These are phyloP conservation scores for Megacollybia marginata DNA, from an alignment of 768 basidiomycete genomes.

Conservation along the genomic window DNA sequence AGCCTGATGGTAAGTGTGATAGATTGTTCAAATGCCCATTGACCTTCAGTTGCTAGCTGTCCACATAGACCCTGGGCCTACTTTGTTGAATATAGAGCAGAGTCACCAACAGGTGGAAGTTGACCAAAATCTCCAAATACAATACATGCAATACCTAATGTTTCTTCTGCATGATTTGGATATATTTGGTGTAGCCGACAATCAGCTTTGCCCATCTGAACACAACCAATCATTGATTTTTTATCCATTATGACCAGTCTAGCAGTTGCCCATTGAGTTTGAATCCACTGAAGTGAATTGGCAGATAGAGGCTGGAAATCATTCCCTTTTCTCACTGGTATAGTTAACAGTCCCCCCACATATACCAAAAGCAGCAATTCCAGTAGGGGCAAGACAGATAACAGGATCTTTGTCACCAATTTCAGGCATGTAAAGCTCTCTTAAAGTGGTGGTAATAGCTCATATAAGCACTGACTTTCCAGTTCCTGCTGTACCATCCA, in stretches of 20 bases:
- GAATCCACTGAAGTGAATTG: slow-evolving; percentile 4
- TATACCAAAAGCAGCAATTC: slow-evolving; percentile 19
- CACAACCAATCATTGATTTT: slow-evolving; percentile 19
- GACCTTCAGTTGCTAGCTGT: not conserved
- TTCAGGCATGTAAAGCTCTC: slow-evolving; percentile 7
- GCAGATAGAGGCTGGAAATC: slow-evolving; percentile 4
- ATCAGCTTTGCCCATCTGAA: slow-evolving; percentile 12
- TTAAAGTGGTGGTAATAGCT: slow-evolving; percentile 13
- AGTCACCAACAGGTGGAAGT: slow-evolving; percentile 19
- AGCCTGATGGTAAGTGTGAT: not conserved
- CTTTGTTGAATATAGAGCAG: slow-evolving; percentile 10
- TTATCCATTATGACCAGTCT: slow-evolving; percentile 17
- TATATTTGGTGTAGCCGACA: slow-evolving; percentile 8
- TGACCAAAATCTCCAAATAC: slow-evolving; percentile 22
- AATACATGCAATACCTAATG: slow-evolving; percentile 13
- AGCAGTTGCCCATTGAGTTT: slow-evolving; percentile 11
- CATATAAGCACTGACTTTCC: slow-evolving; percentile 20
- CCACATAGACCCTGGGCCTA: not conserved
- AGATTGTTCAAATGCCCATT: not conserved
- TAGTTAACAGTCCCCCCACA: slow-evolving; percentile 15
- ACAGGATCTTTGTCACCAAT: slow-evolving; percentile 11
- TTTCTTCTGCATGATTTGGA: slow-evolving; percentile 2
- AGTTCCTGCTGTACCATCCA: slow-evolving; percentile 22
- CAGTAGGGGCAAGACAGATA: slow-evolving; percentile 15
- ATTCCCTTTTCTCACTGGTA: slow-evolving; percentile 7